Evolutionary conservation across 768 basidiomycete species (phyloP).

Genomic region (Boletellus emodensis): DNA sequence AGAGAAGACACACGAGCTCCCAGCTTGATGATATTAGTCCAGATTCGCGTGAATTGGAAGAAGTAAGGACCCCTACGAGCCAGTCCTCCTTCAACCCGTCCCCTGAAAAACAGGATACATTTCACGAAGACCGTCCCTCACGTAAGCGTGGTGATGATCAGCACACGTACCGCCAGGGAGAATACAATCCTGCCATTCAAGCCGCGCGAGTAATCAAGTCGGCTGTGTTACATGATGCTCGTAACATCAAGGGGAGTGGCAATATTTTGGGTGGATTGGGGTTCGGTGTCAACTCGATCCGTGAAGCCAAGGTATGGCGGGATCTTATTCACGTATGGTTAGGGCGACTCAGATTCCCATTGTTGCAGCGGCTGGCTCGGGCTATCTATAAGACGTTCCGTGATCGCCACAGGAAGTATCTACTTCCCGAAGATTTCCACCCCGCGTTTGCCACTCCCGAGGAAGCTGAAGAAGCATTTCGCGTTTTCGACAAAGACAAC

Average conservation of each 20-base stretch:
- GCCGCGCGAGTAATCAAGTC: constrained; percentile 65
- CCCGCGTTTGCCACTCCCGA: constrained; percentile 59
- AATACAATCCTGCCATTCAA: constrained; percentile 40
- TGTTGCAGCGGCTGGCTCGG: constrained; percentile 58
- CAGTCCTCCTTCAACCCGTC: constrained; percentile 1
- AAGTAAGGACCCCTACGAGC: constrained; percentile 5
- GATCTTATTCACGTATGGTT: neutral
- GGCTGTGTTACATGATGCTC: constrained; percentile 73
- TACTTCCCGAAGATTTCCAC: constrained; percentile 65
- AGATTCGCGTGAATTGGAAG: constrained; percentile 13
- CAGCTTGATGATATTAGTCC: constrained; percentile 1
- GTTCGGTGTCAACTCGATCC: constrained; percentile 53
- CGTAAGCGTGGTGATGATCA: constrained; percentile 17
- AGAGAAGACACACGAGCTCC: constrained; percentile 12
- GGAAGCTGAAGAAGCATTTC: constrained; percentile 64
- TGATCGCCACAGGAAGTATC: constrained; percentile 50
- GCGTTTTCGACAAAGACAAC: constrained; percentile 70
- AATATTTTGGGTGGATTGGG: constrained; percentile 40
- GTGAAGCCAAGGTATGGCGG: constrained; percentile 60
- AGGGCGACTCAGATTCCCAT: neutral
- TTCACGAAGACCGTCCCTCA: constrained; percentile 42
- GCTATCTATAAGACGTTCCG: constrained; percentile 62
- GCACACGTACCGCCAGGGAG: constrained; percentile 27
- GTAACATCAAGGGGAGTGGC: constrained; percentile 56
- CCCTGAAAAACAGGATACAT: constrained; percentile 4